Conservation (phyloP, 2,329 filamentous ascomycete species). For the Trichoderma gracile region DNA sequence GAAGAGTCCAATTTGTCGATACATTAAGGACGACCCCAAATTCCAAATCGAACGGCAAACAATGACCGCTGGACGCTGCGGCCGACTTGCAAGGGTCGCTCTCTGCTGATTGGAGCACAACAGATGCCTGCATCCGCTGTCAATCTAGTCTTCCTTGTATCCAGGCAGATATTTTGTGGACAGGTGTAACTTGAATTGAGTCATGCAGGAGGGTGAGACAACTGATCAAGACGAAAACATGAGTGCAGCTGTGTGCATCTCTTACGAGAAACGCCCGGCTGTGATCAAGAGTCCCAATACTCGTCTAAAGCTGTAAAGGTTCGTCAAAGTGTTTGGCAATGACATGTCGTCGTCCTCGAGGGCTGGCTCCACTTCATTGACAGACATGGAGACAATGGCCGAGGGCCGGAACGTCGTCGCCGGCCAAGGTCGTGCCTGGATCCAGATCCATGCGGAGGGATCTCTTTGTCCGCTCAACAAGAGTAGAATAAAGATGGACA, state of each 20-base stretch:
- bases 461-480: too few relatives aligned
- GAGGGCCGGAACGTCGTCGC: slow-evolving; percentile 44
- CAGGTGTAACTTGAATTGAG: slow-evolving; percentile 7
- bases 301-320: slow-evolving; percentile 53
- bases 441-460: slow-evolving; percentile 13
- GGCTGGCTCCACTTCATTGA: slow-evolving; percentile 46
- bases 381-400: slow-evolving; percentile 48
- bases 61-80: too few relatives aligned
- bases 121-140: slow-evolving; percentile 26
- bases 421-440: slow-evolving; percentile 33
- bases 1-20: neutral
- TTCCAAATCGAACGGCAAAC: neutral
- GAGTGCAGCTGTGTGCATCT: neutral
- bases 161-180: slow-evolving; percentile 21
- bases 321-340: slow-evolving; percentile 62
- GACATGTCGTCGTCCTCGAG: slow-evolving; percentile 50
- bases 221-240: slow-evolving; percentile 31
- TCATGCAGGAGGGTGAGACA: slow-evolving; percentile 39
- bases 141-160: slow-evolving; percentile 15
- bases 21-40: neutral
- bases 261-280: too few relatives aligned
- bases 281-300: too few relatives aligned
- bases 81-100: neutral
- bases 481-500: too few relatives aligned
- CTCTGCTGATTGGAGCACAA: slow-evolving; percentile 44